phyloP scores from a whole-genome alignment of 2,329 filamentous ascomycete species.

The Polytolypa hystricis region DNA sequence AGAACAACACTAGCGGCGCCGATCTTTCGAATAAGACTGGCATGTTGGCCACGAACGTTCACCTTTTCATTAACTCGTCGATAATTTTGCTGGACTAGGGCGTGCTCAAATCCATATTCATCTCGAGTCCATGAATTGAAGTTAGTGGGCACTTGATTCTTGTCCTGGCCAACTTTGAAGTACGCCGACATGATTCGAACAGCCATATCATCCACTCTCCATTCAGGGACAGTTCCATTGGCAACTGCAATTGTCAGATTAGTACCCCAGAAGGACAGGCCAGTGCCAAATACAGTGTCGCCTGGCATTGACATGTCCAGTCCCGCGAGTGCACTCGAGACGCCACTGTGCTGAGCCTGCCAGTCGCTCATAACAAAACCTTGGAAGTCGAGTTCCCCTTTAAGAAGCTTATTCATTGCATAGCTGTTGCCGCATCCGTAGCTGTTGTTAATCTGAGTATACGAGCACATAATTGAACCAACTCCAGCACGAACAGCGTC shows the following conservation, averaged over 20 bases:
- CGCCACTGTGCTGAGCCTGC: conserved; percentile 64
- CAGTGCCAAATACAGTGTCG: conserved; percentile 65
- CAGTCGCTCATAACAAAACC: conserved; percentile 62
- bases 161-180: conserved; percentile 51
- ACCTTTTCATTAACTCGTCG: conserved; percentile 68
- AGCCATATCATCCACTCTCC: conserved; percentile 83
- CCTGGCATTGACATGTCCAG: conserved; percentile 79
- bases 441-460: conserved; percentile 59
- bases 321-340: conserved; percentile 53
- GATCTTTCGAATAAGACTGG: conserved; percentile 59
- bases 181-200: conserved; percentile 63
- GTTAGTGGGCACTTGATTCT: conserved; percentile 51
- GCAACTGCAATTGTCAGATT: conserved; percentile 81
- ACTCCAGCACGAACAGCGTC: conserved; percentile 57
- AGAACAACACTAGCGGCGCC: conserved; percentile 75
- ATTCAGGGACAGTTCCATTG: conserved; percentile 80
- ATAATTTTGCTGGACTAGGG: conserved; percentile 48
- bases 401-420: conserved; percentile 51
- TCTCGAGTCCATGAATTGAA: conserved; percentile 81
- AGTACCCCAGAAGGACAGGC: conserved; percentile 65
- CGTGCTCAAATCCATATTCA: conserved; percentile 60
- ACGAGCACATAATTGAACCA: conserved; percentile 60
- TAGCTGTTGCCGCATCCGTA: conserved; percentile 57
- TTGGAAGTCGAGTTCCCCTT: conserved; percentile 66
- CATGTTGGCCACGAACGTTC: conserved; percentile 71